Percentiles rank a stretch among this genome's conserved stretches.
These are phyloP conservation scores for Pythium biforme DNA, from an alignment of 352 stramenopile species.

Conservation along the genomic window DNA sequence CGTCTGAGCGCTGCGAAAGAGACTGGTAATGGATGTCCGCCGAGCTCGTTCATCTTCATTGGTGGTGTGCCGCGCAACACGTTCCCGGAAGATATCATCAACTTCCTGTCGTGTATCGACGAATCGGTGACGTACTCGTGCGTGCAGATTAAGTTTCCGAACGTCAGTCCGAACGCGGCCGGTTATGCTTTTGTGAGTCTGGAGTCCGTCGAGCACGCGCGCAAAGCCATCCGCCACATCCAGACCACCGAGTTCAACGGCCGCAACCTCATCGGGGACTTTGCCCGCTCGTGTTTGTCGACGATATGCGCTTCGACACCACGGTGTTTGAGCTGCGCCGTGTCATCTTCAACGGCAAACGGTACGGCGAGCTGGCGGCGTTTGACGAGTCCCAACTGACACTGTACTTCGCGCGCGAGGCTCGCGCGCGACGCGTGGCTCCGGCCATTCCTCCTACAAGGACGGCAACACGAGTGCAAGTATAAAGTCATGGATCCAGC, in stretches of 20 bases:
- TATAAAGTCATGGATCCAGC: too few species aligned
- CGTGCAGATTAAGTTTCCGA: slow-evolving; percentile 62
- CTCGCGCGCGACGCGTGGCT: too few species aligned
- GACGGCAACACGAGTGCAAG: too few species aligned
- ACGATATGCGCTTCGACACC: too few species aligned
- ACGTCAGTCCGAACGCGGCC: slow-evolving; percentile 20
- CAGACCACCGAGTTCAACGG: slow-evolving; percentile 29
- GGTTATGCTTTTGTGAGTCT: slow-evolving; percentile 73
- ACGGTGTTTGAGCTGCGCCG: too few species aligned
- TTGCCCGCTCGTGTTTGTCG: too few species aligned
- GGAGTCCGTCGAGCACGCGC: slow-evolving; percentile 44
- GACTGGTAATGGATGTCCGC: slow-evolving; percentile 39
- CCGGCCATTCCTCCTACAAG: too few species aligned
- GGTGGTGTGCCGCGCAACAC: slow-evolving; percentile 56
- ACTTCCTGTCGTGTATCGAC: slow-evolving; percentile 52
- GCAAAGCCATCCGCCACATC: slow-evolving; percentile 43
- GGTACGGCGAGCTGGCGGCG: too few species aligned
- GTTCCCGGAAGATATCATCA: slow-evolving; percentile 39
- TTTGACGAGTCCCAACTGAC: too few species aligned
- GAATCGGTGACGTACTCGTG: slow-evolving; percentile 39
- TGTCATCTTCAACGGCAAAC: too few species aligned
- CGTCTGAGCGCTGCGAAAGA: neutral
- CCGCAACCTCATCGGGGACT: slow-evolving; percentile 52
- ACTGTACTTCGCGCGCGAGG: too few species aligned
- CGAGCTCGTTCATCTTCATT: slow-evolving; percentile 69